phyloP scores from a whole-genome alignment of 192 early-diverging fungal genomes.

The Coemansia sp. region DNA sequence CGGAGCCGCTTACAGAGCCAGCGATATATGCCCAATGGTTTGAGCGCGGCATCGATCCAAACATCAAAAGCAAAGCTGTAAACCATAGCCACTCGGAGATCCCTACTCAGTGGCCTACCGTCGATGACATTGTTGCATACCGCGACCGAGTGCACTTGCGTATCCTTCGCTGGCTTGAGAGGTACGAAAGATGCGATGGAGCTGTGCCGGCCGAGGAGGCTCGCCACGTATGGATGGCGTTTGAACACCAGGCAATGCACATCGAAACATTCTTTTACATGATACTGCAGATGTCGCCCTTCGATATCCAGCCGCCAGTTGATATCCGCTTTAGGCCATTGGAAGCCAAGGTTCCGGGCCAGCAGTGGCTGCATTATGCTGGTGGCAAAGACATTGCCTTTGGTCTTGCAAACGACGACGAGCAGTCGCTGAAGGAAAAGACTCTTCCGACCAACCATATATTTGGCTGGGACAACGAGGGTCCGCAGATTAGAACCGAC shows the following conservation, averaged over 20 bases:
- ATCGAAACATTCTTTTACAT: conserved; percentile 91
- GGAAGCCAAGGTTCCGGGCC: conserved; percentile 6
- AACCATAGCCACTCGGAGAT: conserved; percentile 79
- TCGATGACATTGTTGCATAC: conserved; percentile 66
- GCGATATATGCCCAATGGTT: conserved; percentile 72
- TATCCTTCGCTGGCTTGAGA: conserved; percentile 47
- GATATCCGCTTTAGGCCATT: not conserved
- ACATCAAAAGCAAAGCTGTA: conserved; percentile 68
- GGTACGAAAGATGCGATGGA: conserved; percentile 10
- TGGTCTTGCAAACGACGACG: conserved; percentile 65
- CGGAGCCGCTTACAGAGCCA: conserved; percentile 61
- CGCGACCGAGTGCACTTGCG: conserved; percentile 64
- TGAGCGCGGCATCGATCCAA: conserved; percentile 94
- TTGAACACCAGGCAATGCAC: conserved; percentile 95
- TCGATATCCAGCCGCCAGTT: conserved; percentile 24
- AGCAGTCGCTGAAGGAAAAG: conserved; percentile 32
- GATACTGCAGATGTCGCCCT: conserved; percentile 64
- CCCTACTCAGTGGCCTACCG: conserved; percentile 70
- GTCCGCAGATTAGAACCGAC: conserved; percentile 51
- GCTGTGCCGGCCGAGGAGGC: conserved; percentile 19
- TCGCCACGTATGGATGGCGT: conserved; percentile 80
- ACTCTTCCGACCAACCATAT: conserved; percentile 23
- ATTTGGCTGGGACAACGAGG: conserved; percentile 94
- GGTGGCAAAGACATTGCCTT: conserved; percentile 42
- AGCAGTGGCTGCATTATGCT: conserved; percentile 23